Conservation (phyloP, 495 filamentous ascomycete species). For the Aeminium ludgeri region DNA sequence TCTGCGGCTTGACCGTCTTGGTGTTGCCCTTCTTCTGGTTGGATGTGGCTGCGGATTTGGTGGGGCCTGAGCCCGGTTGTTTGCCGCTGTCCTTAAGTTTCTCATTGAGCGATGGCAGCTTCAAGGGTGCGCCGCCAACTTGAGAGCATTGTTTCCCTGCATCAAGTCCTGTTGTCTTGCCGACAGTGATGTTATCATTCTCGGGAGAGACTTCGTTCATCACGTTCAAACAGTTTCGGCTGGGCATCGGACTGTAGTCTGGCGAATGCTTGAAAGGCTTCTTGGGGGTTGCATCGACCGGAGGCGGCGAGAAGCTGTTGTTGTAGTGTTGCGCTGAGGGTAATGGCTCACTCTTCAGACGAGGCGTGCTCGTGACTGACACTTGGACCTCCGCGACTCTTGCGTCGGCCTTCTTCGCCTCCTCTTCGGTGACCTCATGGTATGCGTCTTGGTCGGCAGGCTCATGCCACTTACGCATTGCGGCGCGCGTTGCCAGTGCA, state of each 20-base stretch:
- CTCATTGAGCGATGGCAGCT: no score
- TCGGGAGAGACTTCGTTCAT: background rate
- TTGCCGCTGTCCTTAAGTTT: no score
- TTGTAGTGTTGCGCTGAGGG: conserved; percentile 5
- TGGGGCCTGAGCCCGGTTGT: no score
- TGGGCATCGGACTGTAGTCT: conserved; percentile 12
- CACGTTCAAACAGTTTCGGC: conserved; percentile 3
- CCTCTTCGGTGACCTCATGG: conserved; percentile 27
- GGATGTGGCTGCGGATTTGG: no score
- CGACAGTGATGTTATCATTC: conserved; percentile 9
- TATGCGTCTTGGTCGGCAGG: conserved; percentile 27
- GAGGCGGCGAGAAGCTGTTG: conserved; percentile 13
- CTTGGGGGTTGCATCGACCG: background rate
- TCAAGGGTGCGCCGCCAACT: no score
- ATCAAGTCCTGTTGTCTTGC: no score
- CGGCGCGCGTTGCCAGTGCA: conserved; percentile 59
- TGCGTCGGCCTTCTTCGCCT: conserved; percentile 13
- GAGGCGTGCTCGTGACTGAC: conserved; percentile 2
- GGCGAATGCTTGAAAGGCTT: background rate
- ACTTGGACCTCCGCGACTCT: conserved; percentile 2
- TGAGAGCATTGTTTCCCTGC: no score
- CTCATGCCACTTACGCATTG: conserved; percentile 64
- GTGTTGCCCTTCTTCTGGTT: no score
- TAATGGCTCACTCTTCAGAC: background rate
- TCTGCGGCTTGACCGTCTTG: no score